Evolutionary conservation across 805 yeast genomes (phyloP).

Genomic region (Nadsonia fulvescens): DNA sequence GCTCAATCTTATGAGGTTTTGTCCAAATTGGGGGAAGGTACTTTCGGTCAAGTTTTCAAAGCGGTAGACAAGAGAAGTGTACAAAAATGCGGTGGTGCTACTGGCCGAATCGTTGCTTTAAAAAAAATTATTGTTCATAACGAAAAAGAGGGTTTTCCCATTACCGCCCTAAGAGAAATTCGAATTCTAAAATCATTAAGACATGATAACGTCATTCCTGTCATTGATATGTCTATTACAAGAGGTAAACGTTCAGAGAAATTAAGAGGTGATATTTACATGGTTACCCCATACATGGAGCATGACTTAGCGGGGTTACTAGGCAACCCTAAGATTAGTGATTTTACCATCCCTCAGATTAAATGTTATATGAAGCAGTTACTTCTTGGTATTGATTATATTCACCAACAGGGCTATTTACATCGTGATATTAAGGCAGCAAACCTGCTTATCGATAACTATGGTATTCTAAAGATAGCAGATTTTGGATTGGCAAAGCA

Average conservation of each 20-base stretch:
- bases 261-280: slow-evolving; percentile 36
- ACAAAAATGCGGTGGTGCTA: too few relatives aligned
- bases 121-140: slow-evolving; percentile 69
- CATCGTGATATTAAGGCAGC: slow-evolving; percentile 96
- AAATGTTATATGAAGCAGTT: slow-evolving; percentile 72
- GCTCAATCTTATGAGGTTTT: slow-evolving; percentile 17
- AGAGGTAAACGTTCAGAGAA: slow-evolving; percentile 14
- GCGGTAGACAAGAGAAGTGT: slow-evolving; percentile 41
- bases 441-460: slow-evolving; percentile 63
- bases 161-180: slow-evolving; percentile 88
- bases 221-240: slow-evolving; percentile 63
- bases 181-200: slow-evolving; percentile 53
- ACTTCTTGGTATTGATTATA: slow-evolving; percentile 60
- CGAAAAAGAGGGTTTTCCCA: slow-evolving; percentile 66
- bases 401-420: slow-evolving; percentile 42
- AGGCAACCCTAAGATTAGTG: slow-evolving; percentile 49
- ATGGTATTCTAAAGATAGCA: slow-evolving; percentile 73
- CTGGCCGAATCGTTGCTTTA: slow-evolving; percentile 58
- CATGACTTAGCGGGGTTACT: slow-evolving; percentile 81
- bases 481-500: slow-evolving; percentile 88
- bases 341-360: slow-evolving; percentile 45
- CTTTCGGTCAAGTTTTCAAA: slow-evolving; percentile 76
- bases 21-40: slow-evolving; percentile 55
- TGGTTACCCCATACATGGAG: slow-evolving; percentile 85
- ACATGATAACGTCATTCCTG: slow-evolving; percentile 56